phyloP scores from a whole-genome alignment of 495 filamentous ascomycete species.

The Achaetomiella virescens region DNA sequence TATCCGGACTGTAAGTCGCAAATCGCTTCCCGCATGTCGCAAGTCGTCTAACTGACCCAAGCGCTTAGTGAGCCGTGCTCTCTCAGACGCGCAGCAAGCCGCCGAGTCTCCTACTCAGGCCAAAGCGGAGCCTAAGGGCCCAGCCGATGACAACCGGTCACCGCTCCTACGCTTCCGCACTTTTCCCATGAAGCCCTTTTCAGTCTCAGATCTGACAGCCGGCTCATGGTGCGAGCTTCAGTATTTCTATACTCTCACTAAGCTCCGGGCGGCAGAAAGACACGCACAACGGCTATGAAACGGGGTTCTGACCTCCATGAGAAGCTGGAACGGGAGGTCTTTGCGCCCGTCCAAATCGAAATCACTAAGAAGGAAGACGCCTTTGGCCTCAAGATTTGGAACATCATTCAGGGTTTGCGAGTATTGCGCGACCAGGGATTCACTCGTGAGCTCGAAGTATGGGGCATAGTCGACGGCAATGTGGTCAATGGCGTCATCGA shows the following conservation, averaged over 20 bases:
- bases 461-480: slow-evolving; percentile 78
- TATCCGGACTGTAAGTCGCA: slow-evolving; percentile 47
- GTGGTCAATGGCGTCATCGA: slow-evolving; percentile 89
- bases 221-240: slow-evolving; percentile 96
- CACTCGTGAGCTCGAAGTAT: slow-evolving; percentile 89
- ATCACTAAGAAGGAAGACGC: slow-evolving; percentile 71
- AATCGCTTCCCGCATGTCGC: background rate
- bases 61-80: slow-evolving; percentile 58
- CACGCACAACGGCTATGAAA: slow-evolving; percentile 74
- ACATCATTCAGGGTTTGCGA: slow-evolving; percentile 78
- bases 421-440: slow-evolving; percentile 69
- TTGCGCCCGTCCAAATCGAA: slow-evolving; percentile 65
- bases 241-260: slow-evolving; percentile 77
- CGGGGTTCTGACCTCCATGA: slow-evolving; percentile 72
- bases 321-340: slow-evolving; percentile 76
- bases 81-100: slow-evolving; percentile 15
- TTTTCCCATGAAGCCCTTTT: slow-evolving; percentile 70
- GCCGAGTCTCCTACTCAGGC: background rate
- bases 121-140: background rate
- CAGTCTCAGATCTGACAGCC: slow-evolving; percentile 80
- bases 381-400: slow-evolving; percentile 83
- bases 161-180: slow-evolving; percentile 68
- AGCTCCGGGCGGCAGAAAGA: slow-evolving; percentile 62
- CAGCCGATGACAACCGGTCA: slow-evolving; percentile 29
- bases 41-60: slow-evolving; percentile 34